Conservation (phyloP, 805 yeast genomes). For the Zygoascus ofunaensis region DNA sequence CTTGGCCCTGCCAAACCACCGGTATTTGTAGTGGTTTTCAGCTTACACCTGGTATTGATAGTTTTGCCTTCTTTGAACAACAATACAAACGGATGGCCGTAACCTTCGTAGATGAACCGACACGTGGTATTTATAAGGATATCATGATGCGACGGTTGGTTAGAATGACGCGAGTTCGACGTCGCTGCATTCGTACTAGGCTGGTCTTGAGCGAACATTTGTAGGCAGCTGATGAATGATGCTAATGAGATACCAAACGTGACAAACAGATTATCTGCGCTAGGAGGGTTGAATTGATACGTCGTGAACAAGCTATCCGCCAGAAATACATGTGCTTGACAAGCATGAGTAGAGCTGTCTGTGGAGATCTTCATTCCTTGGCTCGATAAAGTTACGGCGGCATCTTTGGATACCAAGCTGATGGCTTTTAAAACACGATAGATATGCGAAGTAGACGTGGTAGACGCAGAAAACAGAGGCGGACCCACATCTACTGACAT, state of each 20-base stretch:
- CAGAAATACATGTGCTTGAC: conserved; percentile 20
- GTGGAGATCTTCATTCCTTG: conserved; percentile 47
- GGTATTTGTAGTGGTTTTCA: conserved; percentile 31
- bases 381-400: conserved; percentile 35
- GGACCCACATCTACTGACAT: background rate
- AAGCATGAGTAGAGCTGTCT: conserved; percentile 21
- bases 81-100: conserved; percentile 46
- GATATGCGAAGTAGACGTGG: conserved; percentile 39
- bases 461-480: conserved; percentile 35
- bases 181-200: conserved; percentile 1
- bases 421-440: conserved; percentile 38
- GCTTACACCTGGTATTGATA: conserved; percentile 49
- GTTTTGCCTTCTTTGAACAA: conserved; percentile 45
- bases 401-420: conserved; percentile 33
- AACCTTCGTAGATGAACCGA: conserved; percentile 39
- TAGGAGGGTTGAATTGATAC: conserved; percentile 13
- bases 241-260: conserved; percentile 16
- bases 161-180: background rate
- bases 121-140: conserved; percentile 18
- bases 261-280: conserved; percentile 3
- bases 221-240: conserved; percentile 20
- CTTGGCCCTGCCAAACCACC: background rate
- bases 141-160: background rate
- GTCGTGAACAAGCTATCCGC: conserved; percentile 15
- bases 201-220: conserved; percentile 16